Base-by-base conservation (phyloP, 176 grass and related monocot species). In the Zizania latifolia region DNA sequence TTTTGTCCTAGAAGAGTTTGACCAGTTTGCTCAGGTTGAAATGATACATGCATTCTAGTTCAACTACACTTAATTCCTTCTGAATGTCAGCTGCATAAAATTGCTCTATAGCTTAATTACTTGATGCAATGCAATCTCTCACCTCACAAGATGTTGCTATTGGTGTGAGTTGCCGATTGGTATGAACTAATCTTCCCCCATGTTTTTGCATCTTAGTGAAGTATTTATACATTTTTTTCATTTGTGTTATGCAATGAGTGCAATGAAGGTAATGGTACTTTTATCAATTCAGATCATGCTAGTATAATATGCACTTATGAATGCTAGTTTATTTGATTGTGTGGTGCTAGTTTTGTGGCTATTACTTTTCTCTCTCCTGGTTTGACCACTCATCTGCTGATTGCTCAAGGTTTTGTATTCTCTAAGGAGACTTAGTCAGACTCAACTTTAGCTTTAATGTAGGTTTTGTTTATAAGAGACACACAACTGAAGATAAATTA, bases 91-190 rank as follows among this genome's bases (percentile, higher is more conserved):
- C n/a, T 30, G n/a, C 41, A 45, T 62, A 59, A 71, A 62, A 38
- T 41, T n/a, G 30, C 94, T 97, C 44, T 97, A 97, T 76, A 93
- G 88, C 75, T 87, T n/a, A n/a, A n/a, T n/a, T 97, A 70, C 89
- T 97, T 71, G 94, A 93, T 83, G 94, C 88, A 39, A 87, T 93
- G 90, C 85, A 97, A 58, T 85, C 88, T 83, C 84, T 91, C 63
- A 87, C 86, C 67, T 97, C 94, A 55, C 88, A 97, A 74, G 86
- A 90, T 87, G 73, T 97, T 77, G 84, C 93, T 22, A 93, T 93
- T 79, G 94, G 94, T 82, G 65, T 97, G 83, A 93, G 94, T 83
- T 93, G 94, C 32, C 84, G 86, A 68, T 65, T 91, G 94, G 90
- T 97, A 97, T 69, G 84, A 57, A 65, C 69, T n/a, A n/a, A 21